phyloP scores from a whole-genome alignment of 306 rosid genomes.

The Dryas octopetala region DNA sequence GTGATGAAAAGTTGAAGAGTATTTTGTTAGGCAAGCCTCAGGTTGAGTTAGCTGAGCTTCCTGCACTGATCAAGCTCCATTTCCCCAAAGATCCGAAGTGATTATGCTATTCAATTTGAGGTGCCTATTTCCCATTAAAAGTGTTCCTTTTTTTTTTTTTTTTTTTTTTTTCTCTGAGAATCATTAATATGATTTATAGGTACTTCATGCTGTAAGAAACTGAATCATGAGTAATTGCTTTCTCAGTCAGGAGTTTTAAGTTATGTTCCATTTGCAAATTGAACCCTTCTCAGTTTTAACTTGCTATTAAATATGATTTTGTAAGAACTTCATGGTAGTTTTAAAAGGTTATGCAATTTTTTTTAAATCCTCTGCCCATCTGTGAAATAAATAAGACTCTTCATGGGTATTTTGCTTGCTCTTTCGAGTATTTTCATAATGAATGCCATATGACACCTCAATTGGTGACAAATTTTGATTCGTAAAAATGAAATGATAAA shows the following conservation, averaged over 20 bases:
- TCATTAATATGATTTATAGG: slow-evolving; percentile 26
- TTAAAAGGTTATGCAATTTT: neutral
- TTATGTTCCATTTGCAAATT: neutral
- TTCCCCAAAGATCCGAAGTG: slow-evolving; percentile 78
- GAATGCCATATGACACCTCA: neutral
- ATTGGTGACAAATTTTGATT: neutral
- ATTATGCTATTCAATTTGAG: slow-evolving; percentile 22
- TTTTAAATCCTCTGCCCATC: neutral
- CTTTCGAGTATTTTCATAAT: neutral
- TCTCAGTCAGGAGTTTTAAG: neutral
- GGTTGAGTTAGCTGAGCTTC: slow-evolving; percentile 84
- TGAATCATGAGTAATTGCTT: neutral
- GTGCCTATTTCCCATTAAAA: slow-evolving; percentile 5
- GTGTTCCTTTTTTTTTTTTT: neutral
- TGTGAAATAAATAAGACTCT: neutral
- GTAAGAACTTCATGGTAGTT: neutral
- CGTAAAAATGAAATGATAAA: neutral
- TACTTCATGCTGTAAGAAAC: slow-evolving; percentile 30
- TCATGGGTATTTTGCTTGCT: neutral
- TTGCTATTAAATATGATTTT: neutral
- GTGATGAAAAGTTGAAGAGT: slow-evolving; percentile 73
- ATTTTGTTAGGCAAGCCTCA: slow-evolving; percentile 73
- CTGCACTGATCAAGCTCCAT: slow-evolving; percentile 78
- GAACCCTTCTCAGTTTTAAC: neutral
- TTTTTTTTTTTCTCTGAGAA: slow-evolving; percentile 2